These are phyloP conservation scores for Sordariomycetes sp. DNA, from an alignment of 2,329 filamentous ascomycete genomes.

Conservation along the genomic window DNA sequence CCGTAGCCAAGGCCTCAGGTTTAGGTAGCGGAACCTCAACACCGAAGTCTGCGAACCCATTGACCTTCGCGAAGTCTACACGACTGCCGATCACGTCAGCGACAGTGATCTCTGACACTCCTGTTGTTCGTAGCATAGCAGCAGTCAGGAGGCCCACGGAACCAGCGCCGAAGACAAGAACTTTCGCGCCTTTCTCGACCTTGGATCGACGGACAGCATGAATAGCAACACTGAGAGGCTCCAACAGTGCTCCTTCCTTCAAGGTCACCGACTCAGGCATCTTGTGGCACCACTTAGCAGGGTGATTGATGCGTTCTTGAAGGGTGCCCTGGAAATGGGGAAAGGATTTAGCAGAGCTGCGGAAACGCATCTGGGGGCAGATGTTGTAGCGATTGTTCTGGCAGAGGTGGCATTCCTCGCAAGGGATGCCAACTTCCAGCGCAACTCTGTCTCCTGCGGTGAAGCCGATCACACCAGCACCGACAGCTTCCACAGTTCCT, in stretches of 20 bases:
- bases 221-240: conserved; percentile 42
- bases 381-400: conserved; percentile 50
- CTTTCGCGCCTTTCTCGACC: conserved; percentile 5
- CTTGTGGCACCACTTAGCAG: conserved; percentile 37
- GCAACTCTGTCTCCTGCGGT: conserved; percentile 62
- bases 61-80: conserved; percentile 22
- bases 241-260: conserved; percentile 37
- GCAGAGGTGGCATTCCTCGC: conserved; percentile 44
- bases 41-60: conserved; percentile 18
- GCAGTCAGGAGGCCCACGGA: conserved; percentile 26
- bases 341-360: conserved; percentile 45
- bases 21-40: conserved; percentile 12
- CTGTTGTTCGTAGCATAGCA: conserved; percentile 22
- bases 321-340: conserved; percentile 51
- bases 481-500: conserved; percentile 60
- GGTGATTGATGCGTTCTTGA: conserved; percentile 46
- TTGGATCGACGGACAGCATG: conserved; percentile 27
- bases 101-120: conserved; percentile 6
- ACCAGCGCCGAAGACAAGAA: conserved; percentile 25
- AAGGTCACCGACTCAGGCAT: conserved; percentile 32
- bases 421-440: conserved; percentile 68
- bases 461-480: conserved; percentile 45
- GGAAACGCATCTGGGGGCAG: conserved; percentile 46
- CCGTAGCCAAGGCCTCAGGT: not conserved
- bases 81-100: conserved; percentile 18